Evolutionary conservation across 139 green algal genomes (phyloP), one percentile per base, ranked within the genome.

Genomic region (Pycnococcus provasolii): DNA sequence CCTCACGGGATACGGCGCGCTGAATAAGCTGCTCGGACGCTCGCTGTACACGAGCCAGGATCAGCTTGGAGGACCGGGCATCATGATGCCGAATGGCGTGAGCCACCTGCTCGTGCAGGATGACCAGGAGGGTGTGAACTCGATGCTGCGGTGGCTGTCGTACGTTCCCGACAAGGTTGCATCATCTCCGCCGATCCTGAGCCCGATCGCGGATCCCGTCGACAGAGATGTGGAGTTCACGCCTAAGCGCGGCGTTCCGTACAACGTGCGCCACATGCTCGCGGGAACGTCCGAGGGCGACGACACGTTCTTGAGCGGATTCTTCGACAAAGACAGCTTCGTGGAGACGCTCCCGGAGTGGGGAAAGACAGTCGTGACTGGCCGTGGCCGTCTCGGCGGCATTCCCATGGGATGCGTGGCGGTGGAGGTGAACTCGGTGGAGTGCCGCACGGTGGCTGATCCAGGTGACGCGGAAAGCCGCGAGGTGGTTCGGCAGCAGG

Each of bases 1-100:
- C 71, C 87, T 97, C 4, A 97, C 91, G 2, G 91, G 91, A 67
- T 96, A 88, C 68, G 70, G 80, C 37, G 91, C 91, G 1, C 83
- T 97, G 2, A 97, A 97, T 81, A 96, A 96, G 82, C 79, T 97
- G 73, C 88, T 97, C 63, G 90, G 65, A 37, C 53, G 15, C 40
- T 45, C 58, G 61, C 90, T 96, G 43, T 96, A 96, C 83, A 91
- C 84, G 37, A 85, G 67, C 3, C 89, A 96, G 64, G 85, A 92
- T 79, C 90, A 97, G 81, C 82, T 96, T 69, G 90, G 90, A 45
- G 91, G 90, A 0, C 91, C 89, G 3, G 79, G 79, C 65, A 66
- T 97, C 4, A 97, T 97, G 91, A 91, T 84, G 8, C 78, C 80
- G 26, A 97, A 97, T 66, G 91, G 91, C 5, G 87, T 97, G 39